These are phyloP conservation scores for Suhomyces ambrosiae DNA, from an alignment of 1,139 yeast species.

Conservation along the genomic window DNA sequence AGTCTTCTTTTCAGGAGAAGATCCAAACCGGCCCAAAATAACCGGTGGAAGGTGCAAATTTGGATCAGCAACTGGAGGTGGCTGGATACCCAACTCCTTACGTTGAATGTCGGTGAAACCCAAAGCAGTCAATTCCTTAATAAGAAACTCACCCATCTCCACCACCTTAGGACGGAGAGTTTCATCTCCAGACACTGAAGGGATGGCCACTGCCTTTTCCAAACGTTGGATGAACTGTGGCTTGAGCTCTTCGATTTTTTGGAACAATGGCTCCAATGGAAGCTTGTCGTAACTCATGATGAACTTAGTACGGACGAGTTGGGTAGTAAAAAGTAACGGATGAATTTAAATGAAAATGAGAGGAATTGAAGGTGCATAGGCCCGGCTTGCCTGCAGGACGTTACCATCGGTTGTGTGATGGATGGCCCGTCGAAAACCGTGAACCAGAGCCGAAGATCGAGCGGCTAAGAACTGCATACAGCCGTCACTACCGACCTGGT, in stretches of 20 bases:
- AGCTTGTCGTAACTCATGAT: conserved; percentile 41
- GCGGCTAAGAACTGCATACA: background rate
- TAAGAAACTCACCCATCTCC: conserved; percentile 82
- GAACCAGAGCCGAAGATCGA: too few species aligned
- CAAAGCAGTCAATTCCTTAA: conserved; percentile 62
- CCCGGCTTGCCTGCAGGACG: too few species aligned
- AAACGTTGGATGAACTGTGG: conserved; percentile 70
- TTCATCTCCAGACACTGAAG: conserved; percentile 93
- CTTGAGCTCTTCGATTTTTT: conserved; percentile 68
- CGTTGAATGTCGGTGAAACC: conserved; percentile 84
- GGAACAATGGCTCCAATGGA: conserved; percentile 51
- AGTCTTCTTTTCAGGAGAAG: conserved; percentile 78
- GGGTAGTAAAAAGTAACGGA: background rate
- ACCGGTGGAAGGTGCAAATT: conserved; percentile 86
- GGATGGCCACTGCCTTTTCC: conserved; percentile 82
- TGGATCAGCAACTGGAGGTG: conserved; percentile 72
- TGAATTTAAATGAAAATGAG: too few species aligned
- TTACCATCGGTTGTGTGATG: background rate
- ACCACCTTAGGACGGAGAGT: conserved; percentile 82
- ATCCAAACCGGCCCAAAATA: conserved; percentile 83
- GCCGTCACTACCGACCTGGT: too few species aligned
- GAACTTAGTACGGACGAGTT: background rate
- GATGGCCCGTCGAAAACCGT: background rate
- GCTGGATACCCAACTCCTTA: conserved; percentile 84
- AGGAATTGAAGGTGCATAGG: too few species aligned